Percentiles rank a stretch among this genome's conserved stretches.
Evolutionary conservation across 176 grass and related monocot genomes (phyloP).

Genomic region (Oryza nivara): DNA sequence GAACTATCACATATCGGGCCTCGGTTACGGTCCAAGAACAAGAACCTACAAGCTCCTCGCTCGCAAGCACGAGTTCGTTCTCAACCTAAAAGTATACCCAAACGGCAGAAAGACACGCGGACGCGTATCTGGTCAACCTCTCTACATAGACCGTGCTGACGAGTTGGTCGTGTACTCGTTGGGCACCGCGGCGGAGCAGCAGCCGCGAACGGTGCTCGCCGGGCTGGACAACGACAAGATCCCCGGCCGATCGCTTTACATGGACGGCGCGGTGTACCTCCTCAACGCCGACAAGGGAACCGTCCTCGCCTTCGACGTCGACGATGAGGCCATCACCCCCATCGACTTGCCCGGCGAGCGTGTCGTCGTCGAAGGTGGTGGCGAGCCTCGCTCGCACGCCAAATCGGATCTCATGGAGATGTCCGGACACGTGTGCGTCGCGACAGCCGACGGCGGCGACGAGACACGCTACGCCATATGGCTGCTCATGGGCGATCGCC

Average conservation of each 20-base stretch:
- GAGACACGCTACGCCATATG: background rate
- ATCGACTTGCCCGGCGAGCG: too few relatives aligned
- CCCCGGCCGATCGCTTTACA: background rate
- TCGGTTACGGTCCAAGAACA: background rate
- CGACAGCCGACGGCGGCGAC: background rate
- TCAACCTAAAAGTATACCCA: too few relatives aligned
- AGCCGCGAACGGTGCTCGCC: background rate
- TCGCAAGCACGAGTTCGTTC: background rate
- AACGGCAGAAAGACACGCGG: too few relatives aligned
- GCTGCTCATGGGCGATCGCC: background rate
- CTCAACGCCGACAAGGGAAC: background rate
- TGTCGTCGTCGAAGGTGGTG: too few relatives aligned
- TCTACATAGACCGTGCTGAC: background rate
- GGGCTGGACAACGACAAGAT: background rate
- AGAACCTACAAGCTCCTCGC: background rate
- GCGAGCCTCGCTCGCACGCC: too few relatives aligned
- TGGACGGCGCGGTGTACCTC: background rate
- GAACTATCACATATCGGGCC: background rate
- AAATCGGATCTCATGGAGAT: background rate
- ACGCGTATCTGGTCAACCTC: too few relatives aligned
- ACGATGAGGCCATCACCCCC: too few relatives aligned
- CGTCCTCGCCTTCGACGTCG: too few relatives aligned
- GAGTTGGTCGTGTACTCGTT: background rate
- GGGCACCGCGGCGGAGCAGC: background rate
- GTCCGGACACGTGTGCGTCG: slow-evolving; percentile 15